Conservation (phyloP, 2,329 filamentous ascomycete genomes). For the Dactylonectria estremocensis region DNA sequence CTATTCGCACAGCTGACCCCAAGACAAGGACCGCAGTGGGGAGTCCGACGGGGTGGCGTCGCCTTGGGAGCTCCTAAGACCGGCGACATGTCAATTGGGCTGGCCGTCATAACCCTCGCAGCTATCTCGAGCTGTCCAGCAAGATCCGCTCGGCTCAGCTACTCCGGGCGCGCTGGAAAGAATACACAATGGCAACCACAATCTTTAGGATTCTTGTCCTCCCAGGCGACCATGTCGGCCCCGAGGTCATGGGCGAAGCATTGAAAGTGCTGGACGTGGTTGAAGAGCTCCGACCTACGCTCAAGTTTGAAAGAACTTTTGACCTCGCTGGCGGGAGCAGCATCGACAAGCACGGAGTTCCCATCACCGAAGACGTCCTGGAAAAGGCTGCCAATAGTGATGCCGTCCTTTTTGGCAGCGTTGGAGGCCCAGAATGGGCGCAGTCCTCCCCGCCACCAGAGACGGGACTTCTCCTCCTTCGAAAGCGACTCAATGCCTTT, state of each 20-base stretch:
- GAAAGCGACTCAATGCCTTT: slow-evolving; percentile 61
- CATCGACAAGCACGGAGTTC: slow-evolving; percentile 61
- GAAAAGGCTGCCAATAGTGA: slow-evolving; percentile 58
- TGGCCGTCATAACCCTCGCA: slow-evolving; percentile 2
- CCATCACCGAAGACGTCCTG: slow-evolving; percentile 61
- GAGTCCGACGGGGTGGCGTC: slow-evolving; percentile 14
- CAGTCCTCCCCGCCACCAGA: slow-evolving; percentile 59
- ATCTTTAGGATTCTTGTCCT: slow-evolving; percentile 58
- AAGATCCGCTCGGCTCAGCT: not conserved
- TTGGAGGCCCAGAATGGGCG: slow-evolving; percentile 65
- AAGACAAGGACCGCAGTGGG: slow-evolving; percentile 11
- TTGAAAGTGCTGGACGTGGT: slow-evolving; percentile 63
- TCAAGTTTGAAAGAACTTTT: slow-evolving; percentile 49
- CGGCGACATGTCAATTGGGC: not conserved
- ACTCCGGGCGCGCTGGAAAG: not conserved
- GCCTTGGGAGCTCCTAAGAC: not conserved
- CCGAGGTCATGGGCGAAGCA: slow-evolving; percentile 63
- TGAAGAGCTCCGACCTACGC: slow-evolving; percentile 48
- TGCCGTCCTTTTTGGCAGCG: slow-evolving; percentile 63
- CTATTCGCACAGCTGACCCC: slow-evolving; percentile 3
- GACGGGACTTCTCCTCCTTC: slow-evolving; percentile 59
- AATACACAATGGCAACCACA: slow-evolving; percentile 19
- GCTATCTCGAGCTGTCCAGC: slow-evolving; percentile 1
- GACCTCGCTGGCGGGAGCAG: slow-evolving; percentile 55
- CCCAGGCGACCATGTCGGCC: slow-evolving; percentile 63